Evolutionary conservation across 371 early-diverging fungal species (phyloP), one percentile per base, ranked within the genome.

Genomic region (Ordospora pajunii): DNA sequence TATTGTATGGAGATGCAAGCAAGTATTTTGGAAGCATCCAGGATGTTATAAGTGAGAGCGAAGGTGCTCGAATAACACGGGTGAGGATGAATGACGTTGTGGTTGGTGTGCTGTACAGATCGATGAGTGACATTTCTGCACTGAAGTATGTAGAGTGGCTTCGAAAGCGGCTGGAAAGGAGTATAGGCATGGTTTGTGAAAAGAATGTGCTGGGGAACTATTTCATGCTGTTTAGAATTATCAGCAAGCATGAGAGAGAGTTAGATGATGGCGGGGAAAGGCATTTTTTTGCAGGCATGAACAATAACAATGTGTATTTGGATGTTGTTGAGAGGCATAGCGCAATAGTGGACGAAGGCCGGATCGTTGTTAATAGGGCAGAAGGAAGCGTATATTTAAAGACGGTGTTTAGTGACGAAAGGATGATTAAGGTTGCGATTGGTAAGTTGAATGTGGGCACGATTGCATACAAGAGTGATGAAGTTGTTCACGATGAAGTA

Each of bases 291-390:
- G 49, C 73, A 22, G 7, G 21, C n/a, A 42, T 72, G 32, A 25
- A 14, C 12, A 63, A 25, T 11, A 63, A 64, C 42, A 64, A 72
- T 23, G 42, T 62, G 22, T 64, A 49, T 42, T 43, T 72, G n/a
- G 73, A 72, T 64, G 73, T 72, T 4, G 48, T 37, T 11, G 73
- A 72, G 27, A 46, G 12, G 23, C 40, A 63, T 37, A 64, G 21
- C 37, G 65, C 19, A 27, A 44, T 64, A 19, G 19, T 72, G 37
- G 32, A 49, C 3, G 23, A 21, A 17, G 43, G 27, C 17, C 4
- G 14, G 19, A 21, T 37, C 7, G n/a, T 58, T 2, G 4, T 58
- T 27, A 58, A 58, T 40, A 58, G 25, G 32, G 40, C 37, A 0
- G 58, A 58, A n/a, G 58, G 58, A 37, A 58, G 58, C 7, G 27